phyloP scores from a whole-genome alignment of 371 early-diverging fungal genomes.

The Gilbertella persicaria region DNA sequence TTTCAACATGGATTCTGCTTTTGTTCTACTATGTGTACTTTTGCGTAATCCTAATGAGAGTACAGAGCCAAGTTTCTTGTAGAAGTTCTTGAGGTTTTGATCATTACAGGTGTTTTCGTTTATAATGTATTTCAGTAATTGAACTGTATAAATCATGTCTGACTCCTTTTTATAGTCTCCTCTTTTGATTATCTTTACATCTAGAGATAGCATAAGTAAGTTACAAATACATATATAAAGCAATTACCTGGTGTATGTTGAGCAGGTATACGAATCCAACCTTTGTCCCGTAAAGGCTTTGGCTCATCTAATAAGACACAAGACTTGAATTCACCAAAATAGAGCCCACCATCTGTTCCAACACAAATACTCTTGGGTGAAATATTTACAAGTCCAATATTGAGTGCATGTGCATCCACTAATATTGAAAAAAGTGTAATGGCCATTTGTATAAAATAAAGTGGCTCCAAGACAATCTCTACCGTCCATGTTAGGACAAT shows the following conservation, averaged over 20 bases:
- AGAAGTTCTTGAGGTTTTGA: background rate
- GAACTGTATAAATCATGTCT: background rate
- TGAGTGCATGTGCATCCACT: constrained; percentile 12
- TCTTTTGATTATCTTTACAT: no score
- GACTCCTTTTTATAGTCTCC: background rate
- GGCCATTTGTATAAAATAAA: constrained; percentile 16
- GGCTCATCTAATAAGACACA: background rate
- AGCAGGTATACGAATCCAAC: constrained; percentile 6
- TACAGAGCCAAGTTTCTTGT: no score
- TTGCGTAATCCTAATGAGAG: background rate
- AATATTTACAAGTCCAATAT: constrained; percentile 9
- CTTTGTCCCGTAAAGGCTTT: background rate
- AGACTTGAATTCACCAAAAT: constrained; percentile 12
- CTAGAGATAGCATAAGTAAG: no score
- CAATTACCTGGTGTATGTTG: constrained; percentile 4
- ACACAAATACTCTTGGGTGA: constrained; percentile 1
- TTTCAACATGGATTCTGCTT: background rate
- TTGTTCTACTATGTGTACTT: background rate
- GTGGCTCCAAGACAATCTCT: background rate
- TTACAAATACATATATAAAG: no score
- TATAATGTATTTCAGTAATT: no score
- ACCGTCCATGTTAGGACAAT: background rate
- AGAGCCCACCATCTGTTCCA: constrained; percentile 2
- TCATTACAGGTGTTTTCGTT: no score
- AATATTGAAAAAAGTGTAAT: constrained; percentile 19